Percentiles rank a stretch among this genome's conserved stretches.
phyloP scores from a whole-genome alignment of 306 rosid genomes.

The Vicia villosa region DNA sequence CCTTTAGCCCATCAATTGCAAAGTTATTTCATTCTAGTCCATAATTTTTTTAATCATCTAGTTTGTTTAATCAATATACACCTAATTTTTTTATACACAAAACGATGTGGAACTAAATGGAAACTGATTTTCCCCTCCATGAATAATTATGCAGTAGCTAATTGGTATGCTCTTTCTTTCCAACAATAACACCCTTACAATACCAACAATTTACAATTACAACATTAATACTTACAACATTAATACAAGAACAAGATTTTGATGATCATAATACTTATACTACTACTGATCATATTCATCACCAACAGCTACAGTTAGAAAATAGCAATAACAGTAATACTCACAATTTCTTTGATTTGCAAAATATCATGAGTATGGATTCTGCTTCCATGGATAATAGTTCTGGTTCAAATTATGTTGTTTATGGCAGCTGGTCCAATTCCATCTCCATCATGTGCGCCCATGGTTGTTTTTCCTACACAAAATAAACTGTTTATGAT shows the following conservation, averaged over 20 bases:
- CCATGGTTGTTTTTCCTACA: too few relatives aligned
- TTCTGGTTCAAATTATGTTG: slow-evolving; percentile 47
- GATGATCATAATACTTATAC: slow-evolving; percentile 10
- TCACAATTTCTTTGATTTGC: slow-evolving; percentile 60
- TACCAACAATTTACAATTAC: slow-evolving; percentile 17
- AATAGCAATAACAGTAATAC: slow-evolving; percentile 31
- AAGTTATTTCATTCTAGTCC: too few relatives aligned
- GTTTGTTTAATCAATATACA: too few relatives aligned
- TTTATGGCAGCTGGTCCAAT: too few relatives aligned
- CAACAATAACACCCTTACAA: slow-evolving; percentile 53
- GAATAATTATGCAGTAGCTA: slow-evolving; percentile 15
- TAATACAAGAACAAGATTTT: too few relatives aligned
- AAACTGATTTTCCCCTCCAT: too few relatives aligned
- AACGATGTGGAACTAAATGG: too few relatives aligned
- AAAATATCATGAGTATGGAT: slow-evolving; percentile 52
- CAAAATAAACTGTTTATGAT: too few relatives aligned
- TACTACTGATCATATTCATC: slow-evolving; percentile 30
- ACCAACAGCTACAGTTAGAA: slow-evolving; percentile 50
- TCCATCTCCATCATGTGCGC: too few relatives aligned
- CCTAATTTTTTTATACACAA: too few relatives aligned
- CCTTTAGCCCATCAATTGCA: too few relatives aligned
- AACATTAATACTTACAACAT: slow-evolving; percentile 52
- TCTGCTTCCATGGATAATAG: slow-evolving; percentile 65
- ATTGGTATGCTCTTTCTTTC: slow-evolving; percentile 67
- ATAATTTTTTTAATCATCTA: too few relatives aligned